phyloP scores from a whole-genome alignment of 768 basidiomycete genomes.

The Clathrus columnatus region DNA sequence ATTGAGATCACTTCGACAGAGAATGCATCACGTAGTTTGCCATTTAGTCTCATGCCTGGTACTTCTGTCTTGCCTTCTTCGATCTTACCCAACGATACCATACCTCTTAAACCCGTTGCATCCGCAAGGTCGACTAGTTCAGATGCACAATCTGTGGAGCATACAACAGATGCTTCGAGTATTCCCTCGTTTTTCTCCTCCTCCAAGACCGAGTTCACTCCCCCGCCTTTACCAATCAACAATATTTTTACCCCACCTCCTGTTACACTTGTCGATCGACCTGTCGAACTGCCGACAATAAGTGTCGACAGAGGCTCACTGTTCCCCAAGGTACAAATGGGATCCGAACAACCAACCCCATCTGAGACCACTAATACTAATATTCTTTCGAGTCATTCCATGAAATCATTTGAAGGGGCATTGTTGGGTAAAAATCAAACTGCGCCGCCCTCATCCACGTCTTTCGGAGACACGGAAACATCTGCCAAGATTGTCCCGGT shows the following conservation, averaged over 20 bases:
- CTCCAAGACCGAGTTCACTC: conserved; percentile 3
- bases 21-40: too few species aligned
- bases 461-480: background rate
- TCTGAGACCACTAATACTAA: background rate
- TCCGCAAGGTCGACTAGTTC: too few species aligned
- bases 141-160: too few species aligned
- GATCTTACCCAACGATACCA: background rate
- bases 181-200: conserved; percentile 3
- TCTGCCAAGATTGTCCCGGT: too few species aligned
- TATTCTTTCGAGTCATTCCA: too few species aligned
- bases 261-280: background rate
- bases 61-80: background rate
- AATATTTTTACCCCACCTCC: background rate
- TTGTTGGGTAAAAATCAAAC: background rate
- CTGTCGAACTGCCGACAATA: background rate
- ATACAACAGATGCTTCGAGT: background rate
- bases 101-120: background rate
- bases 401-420: background rate
- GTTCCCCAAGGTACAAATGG: background rate
- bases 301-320: background rate
- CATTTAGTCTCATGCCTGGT: background rate
- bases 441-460: background rate
- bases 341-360: background rate
- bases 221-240: background rate
- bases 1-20: too few species aligned